Base-by-base conservation (phyloP, 1,139 yeast species). In the Lodderomyces metapsilosis region DNA sequence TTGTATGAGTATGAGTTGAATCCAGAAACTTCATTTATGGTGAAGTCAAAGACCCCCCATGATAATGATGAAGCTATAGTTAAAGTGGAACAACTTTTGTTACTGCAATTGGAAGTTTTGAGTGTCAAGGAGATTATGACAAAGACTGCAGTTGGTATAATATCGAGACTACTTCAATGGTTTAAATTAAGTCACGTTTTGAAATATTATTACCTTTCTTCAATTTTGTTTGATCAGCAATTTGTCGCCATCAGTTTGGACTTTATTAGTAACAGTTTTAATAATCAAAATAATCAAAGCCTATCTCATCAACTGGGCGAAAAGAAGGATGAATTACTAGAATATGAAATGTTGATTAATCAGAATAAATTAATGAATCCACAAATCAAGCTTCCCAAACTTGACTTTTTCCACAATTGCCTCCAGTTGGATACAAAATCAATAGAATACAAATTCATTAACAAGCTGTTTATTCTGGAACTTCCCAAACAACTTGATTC, bases 121-220 rank as follows among this genome's bases (percentile, higher is more conserved):
- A 73, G 82, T 45, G 68, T 78, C 15, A 84, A 84, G 50, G 95
- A 87, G 54, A 67, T 80, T 2, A 68, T 84, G 0, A 56, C 85
- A 42, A 86, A 84, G 51, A 79, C 85, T 2, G 72, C 84, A 3
- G 69, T 84, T 1, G 76, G 78, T 2, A 74, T 81, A 1, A 44
- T 88, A 1, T 52, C 67, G 5, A 52, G 78, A 15, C 57, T 92
- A 22, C 59, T 84, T 25, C 75, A 74, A 52, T 92, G 98, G 97
- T 84, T 88, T 58, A 86, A 85, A 54, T 62, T 75, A 10, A 84
- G 81, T 40, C 96, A 92, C 59, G 67, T 88, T 2, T 61, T 89
- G 50, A 91, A 91, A 58, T 82, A 76, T 56, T 95, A 89, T 58
- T 87, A 84, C 54, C 64, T 92, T 11, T 64, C 84, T 1, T 77